A percentile compares a stretch with the other conserved stretches of the same genome.
phyloP scores from a whole-genome alignment of 2,329 filamentous ascomycete species.

The Monosporascus cannonballus region DNA sequence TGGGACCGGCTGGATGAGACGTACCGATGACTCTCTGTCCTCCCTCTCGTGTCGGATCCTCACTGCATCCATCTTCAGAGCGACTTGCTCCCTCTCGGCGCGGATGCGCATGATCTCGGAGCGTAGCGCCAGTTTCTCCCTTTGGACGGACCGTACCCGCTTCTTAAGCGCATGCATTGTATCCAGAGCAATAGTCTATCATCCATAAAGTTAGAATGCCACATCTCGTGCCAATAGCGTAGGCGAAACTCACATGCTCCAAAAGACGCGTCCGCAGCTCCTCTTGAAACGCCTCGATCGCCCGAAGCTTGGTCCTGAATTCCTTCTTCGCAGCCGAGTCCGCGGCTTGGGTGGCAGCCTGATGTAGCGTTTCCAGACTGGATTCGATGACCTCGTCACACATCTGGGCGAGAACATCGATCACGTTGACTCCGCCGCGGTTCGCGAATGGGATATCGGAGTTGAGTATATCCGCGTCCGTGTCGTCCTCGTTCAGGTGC shows the following conservation, averaged over 20 bases:
- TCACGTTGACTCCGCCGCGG: slow-evolving; percentile 50
- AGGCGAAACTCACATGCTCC: slow-evolving; percentile 46
- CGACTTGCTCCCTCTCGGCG: slow-evolving; percentile 55
- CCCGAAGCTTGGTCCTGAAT: slow-evolving; percentile 46
- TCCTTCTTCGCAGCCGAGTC: slow-evolving; percentile 46
- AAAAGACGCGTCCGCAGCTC: slow-evolving; percentile 50
- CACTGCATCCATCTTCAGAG: slow-evolving; percentile 57
- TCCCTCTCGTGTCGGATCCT: slow-evolving; percentile 52
- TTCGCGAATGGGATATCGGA: slow-evolving; percentile 48
- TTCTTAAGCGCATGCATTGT: slow-evolving; percentile 51
- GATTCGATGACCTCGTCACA: slow-evolving; percentile 55
- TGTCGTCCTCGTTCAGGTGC: slow-evolving; percentile 33
- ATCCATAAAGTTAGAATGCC: neutral
- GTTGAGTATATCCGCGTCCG: slow-evolving; percentile 36
- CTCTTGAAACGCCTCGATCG: slow-evolving; percentile 52
- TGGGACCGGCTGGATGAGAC: slow-evolving; percentile 16
- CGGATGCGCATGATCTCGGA: slow-evolving; percentile 55
- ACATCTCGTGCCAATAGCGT: neutral
- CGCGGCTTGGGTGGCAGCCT: slow-evolving; percentile 34
- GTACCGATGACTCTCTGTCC: slow-evolving; percentile 44
- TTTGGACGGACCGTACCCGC: slow-evolving; percentile 50
- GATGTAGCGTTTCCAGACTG: slow-evolving; percentile 41
- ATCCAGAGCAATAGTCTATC: slow-evolving; percentile 53
- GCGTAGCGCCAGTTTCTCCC: slow-evolving; percentile 49
- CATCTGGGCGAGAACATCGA: slow-evolving; percentile 57